phyloP scores from a whole-genome alignment of 306 rosid species.

The Nissolia schottii region DNA sequence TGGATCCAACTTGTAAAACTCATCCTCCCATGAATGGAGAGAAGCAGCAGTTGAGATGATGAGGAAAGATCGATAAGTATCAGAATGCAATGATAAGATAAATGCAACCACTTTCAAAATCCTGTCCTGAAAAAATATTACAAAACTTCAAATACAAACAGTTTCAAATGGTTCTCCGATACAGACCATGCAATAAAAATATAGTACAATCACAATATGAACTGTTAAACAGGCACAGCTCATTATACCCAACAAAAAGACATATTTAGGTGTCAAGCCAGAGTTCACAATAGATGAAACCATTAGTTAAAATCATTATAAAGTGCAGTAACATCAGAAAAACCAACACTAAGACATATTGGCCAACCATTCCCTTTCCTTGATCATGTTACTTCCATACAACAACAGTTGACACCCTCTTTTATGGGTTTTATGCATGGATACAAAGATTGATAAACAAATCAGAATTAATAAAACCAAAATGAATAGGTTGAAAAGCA shows the following conservation, averaged over 20 bases:
- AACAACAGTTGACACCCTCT: not conserved
- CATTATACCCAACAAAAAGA: not conserved
- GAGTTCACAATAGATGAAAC: not conserved
- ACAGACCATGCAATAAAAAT: not conserved
- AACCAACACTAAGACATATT: not conserved
- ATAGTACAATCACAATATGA: not conserved
- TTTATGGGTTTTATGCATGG: not conserved
- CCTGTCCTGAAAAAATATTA: constrained; percentile 47
- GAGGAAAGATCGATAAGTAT: constrained; percentile 49
- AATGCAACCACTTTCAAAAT: constrained; percentile 43
- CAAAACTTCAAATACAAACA: not conserved
- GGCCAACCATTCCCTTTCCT: not conserved
- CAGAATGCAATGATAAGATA: constrained; percentile 44
- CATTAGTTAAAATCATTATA: not conserved
- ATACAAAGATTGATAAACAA: not conserved
- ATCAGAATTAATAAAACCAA: not conserved
- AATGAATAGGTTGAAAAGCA: constrained; percentile 2
- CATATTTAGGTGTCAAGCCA: not conserved
- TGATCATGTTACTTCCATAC: not conserved
- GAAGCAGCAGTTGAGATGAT: constrained; percentile 51
- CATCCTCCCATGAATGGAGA: constrained; percentile 49
- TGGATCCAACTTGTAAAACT: constrained; percentile 45
- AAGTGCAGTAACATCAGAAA: not conserved
- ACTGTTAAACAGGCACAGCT: not conserved
- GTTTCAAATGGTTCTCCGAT: not conserved